These are phyloP conservation scores for Colletotrichum sp. DNA, from an alignment of 2,329 filamentous ascomycete species.

Conservation along the genomic window DNA sequence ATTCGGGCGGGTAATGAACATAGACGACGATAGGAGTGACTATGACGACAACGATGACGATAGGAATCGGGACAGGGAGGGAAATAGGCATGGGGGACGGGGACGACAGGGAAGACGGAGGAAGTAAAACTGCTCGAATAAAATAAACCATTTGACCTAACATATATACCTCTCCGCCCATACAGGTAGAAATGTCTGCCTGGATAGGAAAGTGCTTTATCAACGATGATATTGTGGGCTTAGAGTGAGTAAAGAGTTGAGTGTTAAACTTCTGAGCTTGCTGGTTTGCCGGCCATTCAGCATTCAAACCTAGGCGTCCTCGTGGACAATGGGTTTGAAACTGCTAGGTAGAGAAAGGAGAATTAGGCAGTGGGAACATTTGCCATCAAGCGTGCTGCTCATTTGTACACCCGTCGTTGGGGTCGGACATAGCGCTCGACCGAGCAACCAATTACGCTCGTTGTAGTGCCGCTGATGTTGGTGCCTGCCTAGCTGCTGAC, in stretches of 20 bases:
- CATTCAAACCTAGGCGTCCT: rapidly evolving
- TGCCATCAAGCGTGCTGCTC: not conserved
- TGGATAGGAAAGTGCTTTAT: no score
- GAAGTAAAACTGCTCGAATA: no score
- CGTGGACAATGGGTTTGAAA: rapidly evolving
- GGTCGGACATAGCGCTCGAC: not conserved
- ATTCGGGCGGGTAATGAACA: no score
- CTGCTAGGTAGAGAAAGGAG: not conserved
- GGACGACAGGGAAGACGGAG: no score
- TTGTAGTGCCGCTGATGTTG: not conserved
- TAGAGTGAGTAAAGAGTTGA: not conserved
- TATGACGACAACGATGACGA: no score
- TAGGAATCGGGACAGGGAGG: no score
- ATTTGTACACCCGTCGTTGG: not conserved
- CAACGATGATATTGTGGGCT: rapidly evolving
- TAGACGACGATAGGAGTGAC: no score
- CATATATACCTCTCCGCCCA: no score
- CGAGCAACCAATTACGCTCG: not conserved
- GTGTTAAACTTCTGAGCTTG: not conserved
- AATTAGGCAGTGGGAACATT: rapidly evolving
- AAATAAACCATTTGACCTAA: no score
- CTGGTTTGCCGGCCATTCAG: rapidly evolving
- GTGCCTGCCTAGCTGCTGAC: not conserved
- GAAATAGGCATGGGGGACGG: no score
- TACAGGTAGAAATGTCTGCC: no score